These are phyloP conservation scores for Heterobasidion occidentale DNA, from an alignment of 1,284 basidiomycete genomes.

Conservation along the genomic window DNA sequence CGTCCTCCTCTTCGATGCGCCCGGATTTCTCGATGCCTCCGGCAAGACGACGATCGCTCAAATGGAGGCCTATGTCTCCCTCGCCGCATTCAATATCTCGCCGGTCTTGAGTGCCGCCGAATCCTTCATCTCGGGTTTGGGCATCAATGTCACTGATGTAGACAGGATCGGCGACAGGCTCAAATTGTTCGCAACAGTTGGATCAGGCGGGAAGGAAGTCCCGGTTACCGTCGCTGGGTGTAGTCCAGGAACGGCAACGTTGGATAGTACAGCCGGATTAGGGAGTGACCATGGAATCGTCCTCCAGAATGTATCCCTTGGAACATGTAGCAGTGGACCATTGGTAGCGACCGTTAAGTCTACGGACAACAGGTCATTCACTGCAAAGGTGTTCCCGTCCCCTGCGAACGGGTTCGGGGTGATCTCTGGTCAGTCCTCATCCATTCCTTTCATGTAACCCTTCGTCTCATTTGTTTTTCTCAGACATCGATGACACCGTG, in stretches of 20 bases:
- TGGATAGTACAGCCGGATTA: neutral
- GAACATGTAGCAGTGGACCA: neutral
- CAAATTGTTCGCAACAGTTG: neutral
- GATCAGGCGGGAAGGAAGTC: neutral
- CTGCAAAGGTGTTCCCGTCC: neutral
- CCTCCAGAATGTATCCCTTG: neutral
- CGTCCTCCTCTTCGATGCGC: neutral
- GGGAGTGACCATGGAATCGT: neutral
- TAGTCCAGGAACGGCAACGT: neutral
- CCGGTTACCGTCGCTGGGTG: neutral
- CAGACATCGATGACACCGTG: neutral
- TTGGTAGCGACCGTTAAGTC: neutral
- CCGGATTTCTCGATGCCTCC: neutral
- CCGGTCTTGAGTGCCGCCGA: neutral
- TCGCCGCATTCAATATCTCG: neutral
- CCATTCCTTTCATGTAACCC: neutral
- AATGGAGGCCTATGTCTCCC: neutral
- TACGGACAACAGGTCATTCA: neutral
- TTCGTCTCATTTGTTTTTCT: neutral
- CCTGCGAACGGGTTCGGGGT: neutral
- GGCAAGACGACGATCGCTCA: neutral
- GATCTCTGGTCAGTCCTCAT: neutral
- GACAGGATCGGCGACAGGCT: neutral
- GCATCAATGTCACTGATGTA: neutral
- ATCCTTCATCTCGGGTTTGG: neutral